These are phyloP conservation scores for Erythrobasidium yunnanense DNA, from an alignment of 768 basidiomycete genomes.

Conservation along the genomic window DNA sequence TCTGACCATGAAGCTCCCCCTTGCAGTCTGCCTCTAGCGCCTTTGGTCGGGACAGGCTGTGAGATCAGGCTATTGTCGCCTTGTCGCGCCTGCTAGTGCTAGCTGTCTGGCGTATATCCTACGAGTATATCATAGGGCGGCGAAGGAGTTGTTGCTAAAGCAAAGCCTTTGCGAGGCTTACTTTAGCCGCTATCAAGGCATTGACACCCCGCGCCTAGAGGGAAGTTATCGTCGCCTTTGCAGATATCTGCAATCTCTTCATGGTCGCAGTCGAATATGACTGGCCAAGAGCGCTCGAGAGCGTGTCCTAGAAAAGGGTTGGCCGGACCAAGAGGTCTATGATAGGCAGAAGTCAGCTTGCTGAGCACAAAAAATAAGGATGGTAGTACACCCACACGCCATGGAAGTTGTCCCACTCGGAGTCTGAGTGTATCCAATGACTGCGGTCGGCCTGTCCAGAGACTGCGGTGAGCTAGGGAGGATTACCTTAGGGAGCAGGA, in stretches of 20 bases:
- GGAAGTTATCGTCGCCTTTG: constrained; percentile 6
- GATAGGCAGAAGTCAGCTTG: background rate
- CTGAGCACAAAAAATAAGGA: too few relatives aligned
- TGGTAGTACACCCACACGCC: constrained; percentile 10
- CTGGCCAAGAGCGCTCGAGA: constrained; percentile 26
- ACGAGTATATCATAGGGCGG: too few relatives aligned
- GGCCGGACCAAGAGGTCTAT: background rate
- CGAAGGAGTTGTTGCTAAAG: background rate
- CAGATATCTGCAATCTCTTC: constrained; percentile 18
- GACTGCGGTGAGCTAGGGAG: too few relatives aligned
- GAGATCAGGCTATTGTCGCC: too few relatives aligned
- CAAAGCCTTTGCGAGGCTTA: background rate
- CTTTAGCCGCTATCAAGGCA: constrained; percentile 4
- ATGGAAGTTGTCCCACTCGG: constrained; percentile 21
- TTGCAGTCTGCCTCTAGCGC: too few relatives aligned
- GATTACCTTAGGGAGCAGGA: too few relatives aligned
- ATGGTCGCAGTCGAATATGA: constrained; percentile 24
- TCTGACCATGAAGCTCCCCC: too few relatives aligned
- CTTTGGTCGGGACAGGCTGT: too few relatives aligned
- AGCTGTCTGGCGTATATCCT: background rate
- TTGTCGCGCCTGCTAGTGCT: too few relatives aligned
- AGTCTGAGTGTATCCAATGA: constrained; percentile 29
- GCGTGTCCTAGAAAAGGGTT: constrained; percentile 24
- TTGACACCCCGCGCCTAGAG: constrained; percentile 20
- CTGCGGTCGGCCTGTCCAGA: constrained; percentile 19